Base-by-base conservation (phyloP, 257 asterid genomes). In the Solanum commersonii region DNA sequence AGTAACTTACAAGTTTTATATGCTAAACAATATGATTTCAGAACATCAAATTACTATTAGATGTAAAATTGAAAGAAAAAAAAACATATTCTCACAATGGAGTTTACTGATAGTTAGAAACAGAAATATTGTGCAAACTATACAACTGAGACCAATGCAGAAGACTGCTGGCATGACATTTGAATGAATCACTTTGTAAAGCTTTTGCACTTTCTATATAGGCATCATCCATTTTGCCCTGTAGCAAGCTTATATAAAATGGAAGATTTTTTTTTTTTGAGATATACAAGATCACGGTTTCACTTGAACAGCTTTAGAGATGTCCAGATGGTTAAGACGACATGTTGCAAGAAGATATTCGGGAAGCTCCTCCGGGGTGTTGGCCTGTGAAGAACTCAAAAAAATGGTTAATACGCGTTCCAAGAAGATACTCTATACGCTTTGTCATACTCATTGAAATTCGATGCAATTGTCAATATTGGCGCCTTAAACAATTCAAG, bases 251-350 rank as follows among this genome's bases (percentile, higher is more conserved):
- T 27, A 16, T 46, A 46, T 81, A 10, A 37, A 85, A 71, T 38
- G 38, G 37, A 15, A 11, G 49, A 42, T 0, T 42, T 3, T 40
- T 42, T 38, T 42, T 9, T 42, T 42, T 42, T 37, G 60, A 49
- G 76, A 67, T 85, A 25, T 68, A 85, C 78, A n/a, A 40, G 56
- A 79, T 85, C 88, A 89, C 29, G 59, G 88, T 87, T 92, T 91
- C 88, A 87, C 88, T 2, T 88, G 89, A 85, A 94, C 92, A 4
- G 98, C 89, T 91, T 95, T 95, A 27, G 95, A 84, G 84, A 91
- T 93, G 84, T 96, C 98, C 20, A 95, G 92, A 90, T 94, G 98
- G 91, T 95, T 95, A 68, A 95, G 94, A 78, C 99, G 96, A 85
- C 98, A 95, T 10, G 98, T 94, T 70, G 98, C 99, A 4, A 96